These are phyloP conservation scores for Russula ochroleuca DNA, from an alignment of 768 basidiomycete genomes.

Conservation along the genomic window DNA sequence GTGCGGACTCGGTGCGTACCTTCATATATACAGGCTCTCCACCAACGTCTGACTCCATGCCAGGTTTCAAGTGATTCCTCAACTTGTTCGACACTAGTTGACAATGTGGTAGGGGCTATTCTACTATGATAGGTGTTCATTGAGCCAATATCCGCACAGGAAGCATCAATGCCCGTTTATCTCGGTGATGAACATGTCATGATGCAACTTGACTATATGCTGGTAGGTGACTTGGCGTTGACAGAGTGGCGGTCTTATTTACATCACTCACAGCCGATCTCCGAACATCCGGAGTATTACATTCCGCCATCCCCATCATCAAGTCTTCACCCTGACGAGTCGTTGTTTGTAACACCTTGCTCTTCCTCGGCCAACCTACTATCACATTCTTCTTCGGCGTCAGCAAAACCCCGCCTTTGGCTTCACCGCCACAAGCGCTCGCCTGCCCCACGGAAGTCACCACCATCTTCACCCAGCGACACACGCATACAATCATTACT, in stretches of 20 bases:
- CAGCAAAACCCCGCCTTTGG: conserved; percentile 42
- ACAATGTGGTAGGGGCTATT: conserved; percentile 16
- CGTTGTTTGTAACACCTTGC: conserved; percentile 22
- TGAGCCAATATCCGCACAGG: conserved; percentile 10
- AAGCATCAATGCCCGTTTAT: conserved; percentile 11
- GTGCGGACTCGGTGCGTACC: conserved; percentile 25
- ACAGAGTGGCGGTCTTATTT: conserved; percentile 7
- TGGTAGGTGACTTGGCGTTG: conserved; percentile 15
- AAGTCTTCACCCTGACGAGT: conserved; percentile 24
- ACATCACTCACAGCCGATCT: conserved; percentile 21
- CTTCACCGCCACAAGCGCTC: conserved; percentile 45
- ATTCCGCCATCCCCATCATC: conserved; percentile 30
- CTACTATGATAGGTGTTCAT: not conserved
- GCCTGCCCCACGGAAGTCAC: conserved; percentile 27
- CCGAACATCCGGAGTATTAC: conserved; percentile 26
- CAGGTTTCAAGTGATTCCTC: conserved; percentile 26
- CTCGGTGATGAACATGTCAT: conserved; percentile 25
- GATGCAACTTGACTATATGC: conserved; percentile 26
- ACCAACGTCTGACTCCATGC: not conserved
- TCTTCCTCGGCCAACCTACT: conserved; percentile 24
- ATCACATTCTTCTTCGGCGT: conserved; percentile 30
- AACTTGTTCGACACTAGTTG: conserved; percentile 26
- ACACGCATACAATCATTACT: conserved; percentile 25
- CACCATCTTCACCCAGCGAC: conserved; percentile 22
- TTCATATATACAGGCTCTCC: not conserved